Base-by-base conservation (phyloP, 2,329 filamentous ascomycete species). In the Waltergamsia citrina region DNA sequence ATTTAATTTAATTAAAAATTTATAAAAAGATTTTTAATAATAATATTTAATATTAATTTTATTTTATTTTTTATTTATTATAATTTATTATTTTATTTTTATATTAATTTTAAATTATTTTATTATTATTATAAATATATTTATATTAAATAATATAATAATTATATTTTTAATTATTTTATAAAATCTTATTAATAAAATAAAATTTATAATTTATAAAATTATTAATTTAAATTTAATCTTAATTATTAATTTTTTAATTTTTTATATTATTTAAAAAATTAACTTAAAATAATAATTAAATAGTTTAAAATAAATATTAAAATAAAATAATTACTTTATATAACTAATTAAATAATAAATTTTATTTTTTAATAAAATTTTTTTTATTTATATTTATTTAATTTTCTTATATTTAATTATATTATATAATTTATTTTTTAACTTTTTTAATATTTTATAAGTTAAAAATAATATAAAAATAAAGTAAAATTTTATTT, bases 341-440 rank as follows among this genome's bases (percentile, higher is more conserved):
- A 9, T 15, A 29, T 29, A 29, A 29, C 8, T 15, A 11, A 9
- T 29, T 7, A 9, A 32, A 36, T 19, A 29, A 32, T 33, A 29
- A 28, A 9, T 39, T 24, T 39, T 30, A 30, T 39, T 41, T 38
- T 38, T 25, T 41, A 28, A 20, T 32, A 18, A 18, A 17, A 21
- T 8, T 16, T 29, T 29, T 29, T 10, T 32, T 18, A 32, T 26
- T 17, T 14, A 23, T 21, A 8, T 7, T 10, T 18, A 14, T 17
- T 8, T 10, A 29, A 11, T 17, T 18, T 34, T 15, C 22, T 30
- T 33, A 32, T 29, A 29, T 6, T 21, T 23, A 23, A 12, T n/a
- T 33, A 16, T 8, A 14, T 36, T 17, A 15, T 36, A 32, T 9
- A 29, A 7, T 9, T 29, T 9, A 16, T 6, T 34, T 22, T 19